A percentile compares a stretch with the other conserved stretches of the same genome.
phyloP scores from a whole-genome alignment of 1,284 basidiomycete genomes.

The Laetiporus sulphureus region DNA sequence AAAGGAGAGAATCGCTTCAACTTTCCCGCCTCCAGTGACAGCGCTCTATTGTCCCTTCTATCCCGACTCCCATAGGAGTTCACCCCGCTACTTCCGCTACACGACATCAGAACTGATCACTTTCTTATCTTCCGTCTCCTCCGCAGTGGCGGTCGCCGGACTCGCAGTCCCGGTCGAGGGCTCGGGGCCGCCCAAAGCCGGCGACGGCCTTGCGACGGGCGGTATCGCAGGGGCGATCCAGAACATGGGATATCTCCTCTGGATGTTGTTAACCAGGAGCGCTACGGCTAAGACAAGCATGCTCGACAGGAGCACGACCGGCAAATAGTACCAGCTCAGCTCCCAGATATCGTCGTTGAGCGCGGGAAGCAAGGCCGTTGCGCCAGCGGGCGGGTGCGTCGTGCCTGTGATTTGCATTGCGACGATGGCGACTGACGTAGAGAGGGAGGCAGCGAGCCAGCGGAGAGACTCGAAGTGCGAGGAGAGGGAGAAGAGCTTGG shows the following conservation, averaged over 20 bases:
- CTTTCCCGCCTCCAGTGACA: no score
- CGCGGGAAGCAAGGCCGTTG: conserved; percentile 41
- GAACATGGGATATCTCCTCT: conserved; percentile 49
- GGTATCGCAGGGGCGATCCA: conserved; percentile 33
- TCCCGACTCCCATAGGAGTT: no score
- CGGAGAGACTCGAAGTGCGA: conserved; percentile 37
- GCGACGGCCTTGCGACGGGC: background rate
- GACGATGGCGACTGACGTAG: conserved; percentile 43
- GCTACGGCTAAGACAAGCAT: conserved; percentile 45
- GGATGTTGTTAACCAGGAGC: conserved; percentile 51
- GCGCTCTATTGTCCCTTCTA: no score
- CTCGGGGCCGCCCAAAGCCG: background rate
- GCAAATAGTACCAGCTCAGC: conserved; percentile 58
- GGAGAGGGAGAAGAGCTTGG: conserved; percentile 45
- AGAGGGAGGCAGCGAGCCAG: conserved; percentile 52
- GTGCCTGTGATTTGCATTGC: conserved; percentile 52
- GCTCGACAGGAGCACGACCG: conserved; percentile 48
- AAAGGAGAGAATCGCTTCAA: no score
- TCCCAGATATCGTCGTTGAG: conserved; percentile 36
- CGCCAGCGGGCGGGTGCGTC: conserved; percentile 58
- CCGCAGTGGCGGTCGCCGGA: no score
- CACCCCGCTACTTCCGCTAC: no score
- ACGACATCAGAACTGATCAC: no score
- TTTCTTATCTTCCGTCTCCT: no score
- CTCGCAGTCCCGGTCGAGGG: background rate